A percentile compares a stretch with the other conserved stretches of the same genome.
Conservation (phyloP, 169 alveolate genomes). For the Plasmodium reichenowi region DNA sequence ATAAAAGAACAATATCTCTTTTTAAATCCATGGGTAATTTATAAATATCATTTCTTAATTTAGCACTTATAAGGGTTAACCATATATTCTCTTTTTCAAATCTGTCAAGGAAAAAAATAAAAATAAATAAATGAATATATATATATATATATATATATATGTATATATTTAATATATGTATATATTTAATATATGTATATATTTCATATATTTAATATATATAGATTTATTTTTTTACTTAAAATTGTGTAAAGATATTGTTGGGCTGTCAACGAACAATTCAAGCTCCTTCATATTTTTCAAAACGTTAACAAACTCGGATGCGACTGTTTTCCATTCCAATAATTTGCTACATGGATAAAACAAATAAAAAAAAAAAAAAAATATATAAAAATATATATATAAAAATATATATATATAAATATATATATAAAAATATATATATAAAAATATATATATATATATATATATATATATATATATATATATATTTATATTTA, state of each 20-base stretch:
- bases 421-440: too few relatives aligned
- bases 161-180: not conserved
- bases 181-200: not conserved
- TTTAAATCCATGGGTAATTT: slow-evolving; percentile 72
- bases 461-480: too few relatives aligned
- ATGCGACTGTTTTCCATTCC: slow-evolving; percentile 72
- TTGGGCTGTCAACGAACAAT: slow-evolving; percentile 55
- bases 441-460: too few relatives aligned
- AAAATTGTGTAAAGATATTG: slow-evolving; percentile 33
- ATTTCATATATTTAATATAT: not conserved
- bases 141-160: not conserved
- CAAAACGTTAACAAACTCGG: slow-evolving; percentile 55
- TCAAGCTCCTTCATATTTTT: slow-evolving; percentile 60
- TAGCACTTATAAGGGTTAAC: slow-evolving; percentile 57
- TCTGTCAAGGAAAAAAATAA: slow-evolving; percentile 9
- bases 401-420: not conserved
- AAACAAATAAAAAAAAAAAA: not conserved
- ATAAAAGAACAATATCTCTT: slow-evolving; percentile 66
- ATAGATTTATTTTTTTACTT: slow-evolving; percentile 17
- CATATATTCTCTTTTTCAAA: slow-evolving; percentile 54
- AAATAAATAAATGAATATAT: not conserved
- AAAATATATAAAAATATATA: not conserved
- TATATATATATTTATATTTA: too few relatives aligned
- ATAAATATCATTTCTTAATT: slow-evolving; percentile 56
- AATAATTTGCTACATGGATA: slow-evolving; percentile 42